Base-by-base conservation (phyloP, 2,329 filamentous ascomycete genomes). In the Bertia moriformis region DNA sequence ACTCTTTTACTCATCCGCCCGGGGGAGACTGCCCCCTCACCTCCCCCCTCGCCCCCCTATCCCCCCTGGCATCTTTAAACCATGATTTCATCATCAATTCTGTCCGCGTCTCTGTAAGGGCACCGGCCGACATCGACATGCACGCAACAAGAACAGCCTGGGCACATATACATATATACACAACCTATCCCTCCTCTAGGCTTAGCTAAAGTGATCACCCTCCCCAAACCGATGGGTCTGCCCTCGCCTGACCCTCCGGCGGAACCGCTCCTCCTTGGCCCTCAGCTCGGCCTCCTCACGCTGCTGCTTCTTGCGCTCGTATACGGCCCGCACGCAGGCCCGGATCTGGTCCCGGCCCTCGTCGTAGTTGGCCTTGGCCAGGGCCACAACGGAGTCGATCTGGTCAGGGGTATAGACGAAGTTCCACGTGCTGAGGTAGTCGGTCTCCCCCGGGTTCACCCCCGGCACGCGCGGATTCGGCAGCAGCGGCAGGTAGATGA, bases 381-480 rank as follows among this genome's bases (percentile, higher is more conserved):
- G 69, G 4, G 71, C 68, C 2, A 94, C 81, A 0, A 93, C 86
- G 18, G 74, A 73, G 48, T 96, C 88, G 39, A 98, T 78, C 56
- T 98, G 81, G 41, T 91, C 79, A 0, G 87, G 80, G 2, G 83
- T 93, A 57, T 96, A 98, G 19, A 95, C 78, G 54, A 96, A 96
- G 54, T 98, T 98, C 91, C 91, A 98, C 0, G 91, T 98, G 48
- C 78, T 85, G 65, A 96, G 76, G 58, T 87, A 96, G 43, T 94
- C 86, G 39, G 75, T 83, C 2, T 71, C 73, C 18, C 78, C 77
- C 0, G 91, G 91, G 47, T 94, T 82, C n/a, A 96, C 80, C 33
- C 75, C 83, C 0, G 78, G 71, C 0, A 86, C 80, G 43, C 81
- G 80, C 0, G 79, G 71, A 54, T 98, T 96, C 19, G 81, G 73